These are phyloP conservation scores for Stentor coeruleus DNA, from an alignment of 73 alveolate species.

Conservation along the genomic window DNA sequence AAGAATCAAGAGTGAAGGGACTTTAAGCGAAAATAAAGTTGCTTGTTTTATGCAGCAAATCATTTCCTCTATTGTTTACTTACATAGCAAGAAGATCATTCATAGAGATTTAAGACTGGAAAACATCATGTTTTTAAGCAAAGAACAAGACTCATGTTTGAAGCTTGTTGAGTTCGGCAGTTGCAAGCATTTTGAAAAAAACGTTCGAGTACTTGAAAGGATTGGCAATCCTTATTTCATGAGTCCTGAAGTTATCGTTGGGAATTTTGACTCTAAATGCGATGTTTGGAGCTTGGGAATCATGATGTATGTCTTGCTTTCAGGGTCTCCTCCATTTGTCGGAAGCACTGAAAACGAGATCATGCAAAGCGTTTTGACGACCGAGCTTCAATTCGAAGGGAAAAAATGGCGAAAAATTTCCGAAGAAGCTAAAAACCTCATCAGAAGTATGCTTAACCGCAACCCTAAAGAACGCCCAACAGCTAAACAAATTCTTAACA, in stretches of 20 bases:
- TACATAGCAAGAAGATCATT: not conserved
- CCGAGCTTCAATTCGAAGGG: too few relatives aligned
- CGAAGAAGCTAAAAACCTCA: not conserved
- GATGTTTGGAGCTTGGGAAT: constrained; percentile 41
- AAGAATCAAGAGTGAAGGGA: too few relatives aligned
- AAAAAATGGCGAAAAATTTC: too few relatives aligned
- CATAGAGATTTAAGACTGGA: not conserved
- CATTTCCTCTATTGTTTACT: not conserved
- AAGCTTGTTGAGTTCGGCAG: too few relatives aligned
- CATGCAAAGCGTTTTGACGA: too few relatives aligned
- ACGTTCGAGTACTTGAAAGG: too few relatives aligned
- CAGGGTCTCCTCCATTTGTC: constrained; percentile 33
- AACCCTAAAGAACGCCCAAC: not conserved
- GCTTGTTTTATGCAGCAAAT: not conserved
- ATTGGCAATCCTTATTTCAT: too few relatives aligned
- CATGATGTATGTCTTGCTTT: constrained; percentile 33
- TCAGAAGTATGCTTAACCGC: not conserved
- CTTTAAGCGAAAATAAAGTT: not conserved
- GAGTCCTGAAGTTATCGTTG: too few relatives aligned
- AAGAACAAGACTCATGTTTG: too few relatives aligned
- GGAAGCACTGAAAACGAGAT: constrained; percentile 29
- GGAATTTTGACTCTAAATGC: constrained; percentile 29
- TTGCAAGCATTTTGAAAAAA: too few relatives aligned
- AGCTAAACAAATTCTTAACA: not conserved
- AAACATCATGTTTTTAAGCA: not conserved